Evolutionary conservation across 2,329 filamentous ascomycete genomes (phyloP).

Genomic region (Trichoderma citrinoviride): DNA sequence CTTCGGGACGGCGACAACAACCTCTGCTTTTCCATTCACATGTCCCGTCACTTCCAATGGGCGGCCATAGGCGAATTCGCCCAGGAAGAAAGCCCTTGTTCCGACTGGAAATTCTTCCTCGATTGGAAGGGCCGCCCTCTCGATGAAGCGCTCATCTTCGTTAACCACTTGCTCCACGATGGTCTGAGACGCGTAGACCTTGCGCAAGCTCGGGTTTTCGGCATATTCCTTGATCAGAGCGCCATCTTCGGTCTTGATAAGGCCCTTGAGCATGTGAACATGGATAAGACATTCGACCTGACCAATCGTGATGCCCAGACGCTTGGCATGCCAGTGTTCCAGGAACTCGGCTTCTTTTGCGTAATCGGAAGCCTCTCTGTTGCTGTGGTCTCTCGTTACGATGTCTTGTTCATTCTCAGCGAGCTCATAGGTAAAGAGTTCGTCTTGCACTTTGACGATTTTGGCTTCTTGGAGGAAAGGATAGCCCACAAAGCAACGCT

Average conservation of each 20-base stretch:
- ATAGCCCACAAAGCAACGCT: slow-evolving; percentile 87
- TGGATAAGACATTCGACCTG: slow-evolving; percentile 85
- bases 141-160: slow-evolving; percentile 89
- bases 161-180: slow-evolving; percentile 88
- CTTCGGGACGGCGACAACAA: slow-evolving; percentile 71
- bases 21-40: slow-evolving; percentile 69
- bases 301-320: slow-evolving; percentile 83
- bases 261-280: slow-evolving; percentile 89
- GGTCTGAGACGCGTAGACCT: slow-evolving; percentile 85
- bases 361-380: slow-evolving; percentile 77
- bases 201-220: slow-evolving; percentile 78
- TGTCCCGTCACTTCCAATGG: slow-evolving; percentile 82
- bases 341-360: slow-evolving; percentile 79
- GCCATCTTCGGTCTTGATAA: slow-evolving; percentile 86
- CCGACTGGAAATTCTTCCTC: slow-evolving; percentile 86
- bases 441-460: slow-evolving; percentile 84
- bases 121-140: slow-evolving; percentile 81
- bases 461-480: slow-evolving; percentile 95
- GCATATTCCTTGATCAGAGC: slow-evolving; percentile 92
- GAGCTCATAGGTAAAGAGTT: slow-evolving; percentile 83
- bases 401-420: slow-evolving; percentile 64
- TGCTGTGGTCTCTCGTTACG: slow-evolving; percentile 66
- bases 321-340: slow-evolving; percentile 85
- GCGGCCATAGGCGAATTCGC: slow-evolving; percentile 87
- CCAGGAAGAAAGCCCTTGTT: slow-evolving; percentile 86